These are phyloP conservation scores for Elsinoe arachidis DNA, from an alignment of 2,329 filamentous ascomycete genomes.

Conservation along the genomic window DNA sequence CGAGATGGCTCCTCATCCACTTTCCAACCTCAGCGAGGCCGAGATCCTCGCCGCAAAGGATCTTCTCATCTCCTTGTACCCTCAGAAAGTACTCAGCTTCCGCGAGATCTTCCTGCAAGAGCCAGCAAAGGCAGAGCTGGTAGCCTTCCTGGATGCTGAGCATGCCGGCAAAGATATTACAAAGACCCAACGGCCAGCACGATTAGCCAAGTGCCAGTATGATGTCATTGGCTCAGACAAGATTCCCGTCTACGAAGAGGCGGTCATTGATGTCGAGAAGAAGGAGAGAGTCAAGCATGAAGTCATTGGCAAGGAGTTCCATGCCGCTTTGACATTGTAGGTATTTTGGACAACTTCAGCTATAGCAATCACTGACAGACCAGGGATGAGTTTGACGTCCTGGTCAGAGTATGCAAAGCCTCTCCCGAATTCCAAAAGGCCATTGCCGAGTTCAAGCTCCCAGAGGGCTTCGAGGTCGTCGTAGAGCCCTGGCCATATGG, in stretches of 20 bases:
- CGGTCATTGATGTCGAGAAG: conserved; percentile 31
- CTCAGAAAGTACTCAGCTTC: conserved; percentile 21
- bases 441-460: conserved; percentile 24
- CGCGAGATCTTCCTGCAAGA: conserved; percentile 27
- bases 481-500: conserved; percentile 27
- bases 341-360: not conserved
- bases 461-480: conserved; percentile 23
- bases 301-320: conserved; percentile 23
- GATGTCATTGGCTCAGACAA: conserved; percentile 46
- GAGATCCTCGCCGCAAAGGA: not conserved
- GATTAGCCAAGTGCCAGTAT: conserved; percentile 48
- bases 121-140: conserved; percentile 26
- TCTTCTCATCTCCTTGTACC: conserved; percentile 15
- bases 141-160: conserved; percentile 27
- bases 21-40: not conserved
- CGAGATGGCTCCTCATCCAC: conserved; percentile 3
- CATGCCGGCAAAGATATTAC: conserved; percentile 19
- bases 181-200: conserved; percentile 25
- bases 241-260: conserved; percentile 47
- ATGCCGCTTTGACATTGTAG: conserved; percentile 23
- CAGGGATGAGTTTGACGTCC: conserved; percentile 36
- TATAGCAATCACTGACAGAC: conserved; percentile 24
- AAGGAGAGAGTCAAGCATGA: conserved; percentile 22
- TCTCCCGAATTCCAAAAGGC: conserved; percentile 30
- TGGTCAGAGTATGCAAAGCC: conserved; percentile 42